Base-by-base conservation (phyloP, 495 filamentous ascomycete species). In the Penicillium waksmanii region DNA sequence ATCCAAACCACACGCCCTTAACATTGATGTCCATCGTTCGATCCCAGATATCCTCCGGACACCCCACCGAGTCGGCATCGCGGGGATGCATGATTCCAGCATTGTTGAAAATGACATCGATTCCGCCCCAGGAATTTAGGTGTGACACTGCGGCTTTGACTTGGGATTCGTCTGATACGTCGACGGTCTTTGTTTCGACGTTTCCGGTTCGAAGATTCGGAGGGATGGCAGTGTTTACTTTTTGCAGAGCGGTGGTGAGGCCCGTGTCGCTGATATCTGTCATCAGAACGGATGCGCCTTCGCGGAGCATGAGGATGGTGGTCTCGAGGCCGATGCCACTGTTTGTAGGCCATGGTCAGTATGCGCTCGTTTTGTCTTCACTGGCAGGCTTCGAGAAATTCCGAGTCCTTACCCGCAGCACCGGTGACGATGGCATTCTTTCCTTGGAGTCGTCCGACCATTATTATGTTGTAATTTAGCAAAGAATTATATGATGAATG, bases 71-170 rank as follows among this genome's bases (percentile, higher is more conserved):
- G 73, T 97, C 93, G 60, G 84, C 89, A 72, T 98, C 95, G 54
- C 89, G 80, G 33, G 82, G 84, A 73, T 97, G 93, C 95, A 98
- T 98, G 70, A 98, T 98, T 17, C 95, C 95, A 0, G 95, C 95
- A 70, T 98, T 98, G 84, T 98, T 98, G 85, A 97, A 98, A 61
- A 98, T 90, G 64, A 97, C 81, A 72, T 98, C 95, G 0, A 92
- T 77, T n/a, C 95, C 95, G 65, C 93, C 94, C 92, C 91, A 96
- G 48, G 77, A 58, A 67, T 97, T 93, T 49, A 92, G 72, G 2
- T 79, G 72, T 55, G 87, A 85, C n/a, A 96, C 82, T 61, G 85
- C 79, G 31, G 87, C 83, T 61, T 89, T 73, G 21, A 97, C 85
- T 33, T 91, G 82, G 58, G 80, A 65, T 74, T 97, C 93, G 65